phyloP scores from a whole-genome alignment of 2,329 filamentous ascomycete genomes.

The Fusarium sulawesiense region DNA sequence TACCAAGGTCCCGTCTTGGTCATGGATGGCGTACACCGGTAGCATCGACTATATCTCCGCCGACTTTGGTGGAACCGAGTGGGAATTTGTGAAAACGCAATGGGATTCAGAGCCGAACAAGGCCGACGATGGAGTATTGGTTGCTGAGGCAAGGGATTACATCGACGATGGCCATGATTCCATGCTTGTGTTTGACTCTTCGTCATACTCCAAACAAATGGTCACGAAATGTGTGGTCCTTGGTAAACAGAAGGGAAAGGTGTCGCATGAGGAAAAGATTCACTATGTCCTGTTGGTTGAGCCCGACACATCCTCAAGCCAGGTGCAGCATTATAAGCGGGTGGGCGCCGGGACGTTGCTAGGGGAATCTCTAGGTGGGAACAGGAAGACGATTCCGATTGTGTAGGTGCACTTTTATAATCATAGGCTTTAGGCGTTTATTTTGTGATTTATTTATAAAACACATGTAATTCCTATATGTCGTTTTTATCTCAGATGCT shows the following conservation, averaged over 20 bases:
- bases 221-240: background rate
- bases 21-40: constrained; percentile 18
- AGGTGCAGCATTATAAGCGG: background rate
- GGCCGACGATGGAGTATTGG: background rate
- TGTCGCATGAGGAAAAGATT: background rate
- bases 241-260: background rate
- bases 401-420: no score
- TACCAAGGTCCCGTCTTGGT: constrained; percentile 10
- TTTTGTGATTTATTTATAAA: no score
- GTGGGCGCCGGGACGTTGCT: background rate
- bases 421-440: no score
- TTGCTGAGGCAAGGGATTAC: background rate
- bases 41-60: constrained; percentile 5
- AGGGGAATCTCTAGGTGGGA: no score
- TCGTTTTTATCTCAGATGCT: no score
- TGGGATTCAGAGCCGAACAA: background rate
- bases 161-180: background rate
- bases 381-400: no score
- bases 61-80: constrained; percentile 3
- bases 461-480: no score
- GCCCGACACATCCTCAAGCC: background rate
- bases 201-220: background rate
- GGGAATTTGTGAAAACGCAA: background rate
- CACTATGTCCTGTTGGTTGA: constrained; percentile 8
- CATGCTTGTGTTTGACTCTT: background rate